Conservation (phyloP, 169 alveolate genomes). For the Plasmodium adleri region DNA sequence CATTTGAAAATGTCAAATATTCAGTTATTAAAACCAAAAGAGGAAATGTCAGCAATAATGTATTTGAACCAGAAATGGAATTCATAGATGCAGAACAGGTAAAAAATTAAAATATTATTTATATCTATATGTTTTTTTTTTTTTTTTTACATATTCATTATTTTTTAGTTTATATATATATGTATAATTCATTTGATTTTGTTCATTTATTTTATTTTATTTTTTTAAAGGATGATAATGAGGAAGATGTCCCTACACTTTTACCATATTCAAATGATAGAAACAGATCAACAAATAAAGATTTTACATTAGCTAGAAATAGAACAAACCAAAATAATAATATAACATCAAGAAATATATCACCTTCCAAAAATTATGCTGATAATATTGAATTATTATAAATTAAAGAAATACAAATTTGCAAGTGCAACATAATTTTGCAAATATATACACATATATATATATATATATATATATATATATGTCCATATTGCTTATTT, state of each 20-base stretch:
- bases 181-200: not conserved
- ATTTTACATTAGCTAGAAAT: conserved; percentile 59
- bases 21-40: conserved; percentile 79
- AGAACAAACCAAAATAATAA: conserved; percentile 67
- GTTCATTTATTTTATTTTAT: not conserved
- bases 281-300: conserved; percentile 51
- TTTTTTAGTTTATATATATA: conserved; percentile 14
- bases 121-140: not conserved
- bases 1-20: conserved; percentile 81
- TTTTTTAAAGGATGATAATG: conserved; percentile 74
- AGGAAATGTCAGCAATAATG: conserved; percentile 62
- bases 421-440: too few relatives aligned
- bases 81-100: conserved; percentile 87
- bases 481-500: too few relatives aligned
- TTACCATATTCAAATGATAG: conserved; percentile 71
- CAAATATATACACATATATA: not conserved
- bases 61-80: conserved; percentile 87
- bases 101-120: not conserved
- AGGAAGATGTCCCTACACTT: conserved; percentile 87
- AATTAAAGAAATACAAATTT: not conserved
- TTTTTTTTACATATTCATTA: not conserved
- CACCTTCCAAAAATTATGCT: conserved; percentile 41
- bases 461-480: not conserved
- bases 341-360: conserved; percentile 32
- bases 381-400: conserved; percentile 70